Conservation (phyloP, 208 protist species). For the Acanthamoeba royreba region DNA sequence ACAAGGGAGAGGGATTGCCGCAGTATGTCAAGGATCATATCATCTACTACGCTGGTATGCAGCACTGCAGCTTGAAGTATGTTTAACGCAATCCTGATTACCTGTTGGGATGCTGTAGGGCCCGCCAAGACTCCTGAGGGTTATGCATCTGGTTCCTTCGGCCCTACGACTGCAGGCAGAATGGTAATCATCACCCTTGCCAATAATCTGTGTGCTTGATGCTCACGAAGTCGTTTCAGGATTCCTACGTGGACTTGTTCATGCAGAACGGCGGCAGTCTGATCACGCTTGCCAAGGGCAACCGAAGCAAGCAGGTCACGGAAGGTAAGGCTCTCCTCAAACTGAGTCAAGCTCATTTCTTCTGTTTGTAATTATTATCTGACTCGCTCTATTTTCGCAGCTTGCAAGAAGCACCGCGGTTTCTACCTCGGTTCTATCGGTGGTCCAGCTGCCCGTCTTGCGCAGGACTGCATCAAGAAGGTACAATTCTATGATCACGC, state of each 20-base stretch:
- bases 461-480: slow-evolving; percentile 89
- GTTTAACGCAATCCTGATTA: neutral
- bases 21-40: slow-evolving; percentile 94
- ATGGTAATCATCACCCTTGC: neutral
- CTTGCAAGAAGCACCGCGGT: slow-evolving; percentile 93
- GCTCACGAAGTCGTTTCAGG: too few species aligned
- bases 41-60: slow-evolving; percentile 93
- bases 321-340: neutral
- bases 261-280: slow-evolving; percentile 88
- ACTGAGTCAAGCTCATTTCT: too few species aligned
- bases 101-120: neutral
- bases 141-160: slow-evolving; percentile 92
- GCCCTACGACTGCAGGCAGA: slow-evolving; percentile 92
- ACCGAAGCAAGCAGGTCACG: slow-evolving; percentile 81
- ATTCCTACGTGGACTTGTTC: slow-evolving; percentile 92
- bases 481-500: too few species aligned
- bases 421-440: slow-evolving; percentile 97
- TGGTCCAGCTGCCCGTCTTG: slow-evolving; percentile 94
- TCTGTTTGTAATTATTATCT: slow-evolving; percentile 59
- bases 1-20: slow-evolving; percentile 86
- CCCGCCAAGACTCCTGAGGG: slow-evolving; percentile 96
- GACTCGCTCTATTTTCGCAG: slow-evolving; percentile 71
- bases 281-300: slow-evolving; percentile 95
- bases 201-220: slow-evolving; percentile 95
- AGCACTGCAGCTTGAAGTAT: too few species aligned